Conservation (phyloP, 129 eudicot genomes). For the carrot (Daucus carota) region DNA sequence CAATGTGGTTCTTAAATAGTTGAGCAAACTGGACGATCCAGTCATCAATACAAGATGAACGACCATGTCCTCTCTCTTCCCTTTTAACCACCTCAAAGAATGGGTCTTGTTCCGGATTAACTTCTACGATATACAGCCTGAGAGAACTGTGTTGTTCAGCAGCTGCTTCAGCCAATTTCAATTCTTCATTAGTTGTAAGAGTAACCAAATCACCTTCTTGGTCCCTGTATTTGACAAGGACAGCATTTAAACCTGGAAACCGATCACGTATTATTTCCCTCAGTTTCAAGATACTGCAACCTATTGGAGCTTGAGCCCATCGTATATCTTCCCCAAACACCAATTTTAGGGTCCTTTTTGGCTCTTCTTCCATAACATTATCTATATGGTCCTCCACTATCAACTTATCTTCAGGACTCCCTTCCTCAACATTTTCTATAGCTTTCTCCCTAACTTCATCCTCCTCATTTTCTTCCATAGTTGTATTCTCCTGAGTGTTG, state of each 20-base stretch:
- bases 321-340: conserved; percentile 92
- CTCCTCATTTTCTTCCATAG: conserved; percentile 31
- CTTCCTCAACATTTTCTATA: conserved; percentile 14
- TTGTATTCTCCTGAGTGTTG: background rate
- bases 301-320: conserved; percentile 72
- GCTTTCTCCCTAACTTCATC: conserved; percentile 8
- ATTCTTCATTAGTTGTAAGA: conserved; percentile 69
- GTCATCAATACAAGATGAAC: conserved; percentile 48
- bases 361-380: conserved; percentile 32
- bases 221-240: conserved; percentile 75
- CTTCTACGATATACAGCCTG: conserved; percentile 63
- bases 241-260: conserved; percentile 54
- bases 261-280: conserved; percentile 71
- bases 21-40: conserved; percentile 89
- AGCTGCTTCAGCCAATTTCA: conserved; percentile 77
- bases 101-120: conserved; percentile 82
- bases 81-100: conserved; percentile 41
- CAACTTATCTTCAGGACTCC: conserved; percentile 47
- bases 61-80: background rate
- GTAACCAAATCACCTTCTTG: conserved; percentile 91
- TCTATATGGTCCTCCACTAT: conserved; percentile 58
- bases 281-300: conserved; percentile 54
- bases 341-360: conserved; percentile 58
- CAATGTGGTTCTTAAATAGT: conserved; percentile 70
- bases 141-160: conserved; percentile 40